Evolutionary conservation across 164 flowering plant genomes (phyloP).

Genomic region (Nymphaea colorata): DNA sequence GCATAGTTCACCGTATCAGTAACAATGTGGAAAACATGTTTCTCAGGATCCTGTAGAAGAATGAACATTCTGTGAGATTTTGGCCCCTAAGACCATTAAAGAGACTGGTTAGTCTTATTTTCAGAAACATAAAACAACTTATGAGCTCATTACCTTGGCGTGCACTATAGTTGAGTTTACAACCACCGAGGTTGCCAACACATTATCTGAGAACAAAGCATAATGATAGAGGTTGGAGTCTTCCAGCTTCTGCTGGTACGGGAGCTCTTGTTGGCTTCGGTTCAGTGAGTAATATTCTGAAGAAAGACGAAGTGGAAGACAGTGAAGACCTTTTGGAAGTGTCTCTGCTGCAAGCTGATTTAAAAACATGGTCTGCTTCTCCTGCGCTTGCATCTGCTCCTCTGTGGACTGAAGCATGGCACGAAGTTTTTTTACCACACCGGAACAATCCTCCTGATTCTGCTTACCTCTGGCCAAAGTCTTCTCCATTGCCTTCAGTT

Average conservation of each 20-base stretch:
- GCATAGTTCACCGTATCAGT: conserved; percentile 84
- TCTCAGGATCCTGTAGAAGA: conserved; percentile 38
- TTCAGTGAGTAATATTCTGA: conserved; percentile 68
- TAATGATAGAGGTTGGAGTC: conserved; percentile 60
- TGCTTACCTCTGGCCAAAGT: conserved; percentile 66
- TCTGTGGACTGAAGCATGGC: conserved; percentile 80
- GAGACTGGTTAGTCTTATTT: neutral
- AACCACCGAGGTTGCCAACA: conserved; percentile 76
- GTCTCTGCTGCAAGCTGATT: conserved; percentile 77
- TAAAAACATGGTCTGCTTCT: conserved; percentile 71
- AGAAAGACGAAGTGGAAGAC: conserved; percentile 65
- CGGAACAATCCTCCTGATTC: conserved; percentile 73
- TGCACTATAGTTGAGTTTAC: conserved; percentile 39
- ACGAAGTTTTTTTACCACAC: conserved; percentile 66
- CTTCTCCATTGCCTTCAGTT: conserved; percentile 70
- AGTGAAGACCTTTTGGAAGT: conserved; percentile 66
- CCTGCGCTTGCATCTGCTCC: conserved; percentile 77
- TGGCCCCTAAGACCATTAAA: neutral
- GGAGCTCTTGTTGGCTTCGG: conserved; percentile 60
- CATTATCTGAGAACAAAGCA: conserved; percentile 58
- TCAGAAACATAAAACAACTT: neutral
- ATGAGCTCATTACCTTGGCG: neutral
- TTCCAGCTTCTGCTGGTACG: conserved; percentile 65
- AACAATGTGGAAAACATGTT: conserved; percentile 66
- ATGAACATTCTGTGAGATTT: conserved; percentile 13